Evolutionary conservation across 208 protist genomes (phyloP).

Genomic region (Blastocrithidia nonstop): DNA sequence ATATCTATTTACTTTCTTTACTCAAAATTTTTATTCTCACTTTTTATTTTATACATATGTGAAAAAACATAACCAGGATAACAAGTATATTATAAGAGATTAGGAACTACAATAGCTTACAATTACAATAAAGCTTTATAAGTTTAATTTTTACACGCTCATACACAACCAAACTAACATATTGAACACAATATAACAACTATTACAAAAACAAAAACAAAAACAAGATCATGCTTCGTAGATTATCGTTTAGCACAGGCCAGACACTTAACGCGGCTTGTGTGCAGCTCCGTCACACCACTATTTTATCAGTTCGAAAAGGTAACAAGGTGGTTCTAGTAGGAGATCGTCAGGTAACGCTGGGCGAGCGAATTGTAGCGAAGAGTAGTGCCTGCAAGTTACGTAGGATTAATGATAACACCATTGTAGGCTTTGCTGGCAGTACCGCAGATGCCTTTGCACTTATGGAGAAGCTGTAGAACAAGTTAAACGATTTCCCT

Average conservation of each 20-base stretch:
- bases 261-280: constrained; percentile 13
- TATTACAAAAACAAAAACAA: constrained; percentile 2
- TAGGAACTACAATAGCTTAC: too few relatives aligned
- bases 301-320: constrained; percentile 88
- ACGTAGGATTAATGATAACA: constrained; percentile 54
- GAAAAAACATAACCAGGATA: not conserved
- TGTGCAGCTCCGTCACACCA: constrained; percentile 70
- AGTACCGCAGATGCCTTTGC: constrained; percentile 91
- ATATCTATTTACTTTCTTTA: not conserved
- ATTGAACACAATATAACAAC: not conserved
- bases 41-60: not conserved
- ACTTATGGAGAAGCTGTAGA: constrained; percentile 91
- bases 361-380: constrained; percentile 84
- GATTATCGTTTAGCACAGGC: constrained; percentile 20
- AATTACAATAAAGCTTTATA: not conserved
- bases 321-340: constrained; percentile 87
- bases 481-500: constrained; percentile 86
- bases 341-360: constrained; percentile 89
- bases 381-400: constrained; percentile 81
- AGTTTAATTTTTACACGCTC: not conserved
- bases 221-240: constrained; percentile 16
- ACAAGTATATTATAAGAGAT: not conserved
- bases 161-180: too few relatives aligned
- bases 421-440: constrained; percentile 88
- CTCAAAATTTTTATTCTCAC: not conserved